A percentile compares a stretch with the other conserved stretches of the same genome.
phyloP scores from a whole-genome alignment of 2,329 filamentous ascomycete species.

The Pleurostoma richardsiae region DNA sequence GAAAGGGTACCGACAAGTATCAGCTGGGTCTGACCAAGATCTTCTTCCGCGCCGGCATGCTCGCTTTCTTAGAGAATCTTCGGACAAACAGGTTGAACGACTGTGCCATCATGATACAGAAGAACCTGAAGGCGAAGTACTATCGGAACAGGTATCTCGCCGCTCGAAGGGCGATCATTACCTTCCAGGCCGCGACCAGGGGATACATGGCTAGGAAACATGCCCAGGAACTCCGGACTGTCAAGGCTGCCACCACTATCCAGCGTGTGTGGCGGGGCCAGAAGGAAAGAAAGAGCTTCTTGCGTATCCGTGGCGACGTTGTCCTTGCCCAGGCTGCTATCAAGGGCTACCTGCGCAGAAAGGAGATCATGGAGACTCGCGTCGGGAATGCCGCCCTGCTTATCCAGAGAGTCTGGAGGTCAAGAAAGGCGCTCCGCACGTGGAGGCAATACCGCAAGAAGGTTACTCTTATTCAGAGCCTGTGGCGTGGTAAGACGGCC shows the following conservation, averaged over 20 bases:
- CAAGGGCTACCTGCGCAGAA: conserved; percentile 87
- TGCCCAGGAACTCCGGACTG: conserved; percentile 74
- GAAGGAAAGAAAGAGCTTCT: conserved; percentile 79
- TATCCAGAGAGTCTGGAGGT: conserved; percentile 89
- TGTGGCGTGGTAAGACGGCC: conserved; percentile 84
- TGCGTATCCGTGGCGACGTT: conserved; percentile 74
- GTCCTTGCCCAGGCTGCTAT: conserved; percentile 84
- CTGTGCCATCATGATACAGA: conserved; percentile 96
- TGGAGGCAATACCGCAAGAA: conserved; percentile 91
- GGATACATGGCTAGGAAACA: conserved; percentile 72
- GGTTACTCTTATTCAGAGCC: conserved; percentile 81
- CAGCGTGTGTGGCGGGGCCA: conserved; percentile 93
- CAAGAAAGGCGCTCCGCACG: conserved; percentile 67
- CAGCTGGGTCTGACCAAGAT: conserved; percentile 98
- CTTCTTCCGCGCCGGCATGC: conserved; percentile 98
- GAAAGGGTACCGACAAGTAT: conserved; percentile 82
- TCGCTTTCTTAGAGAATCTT: conserved; percentile 93
- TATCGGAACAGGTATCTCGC: conserved; percentile 89
- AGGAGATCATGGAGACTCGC: conserved; percentile 88
- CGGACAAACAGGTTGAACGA: conserved; percentile 86
- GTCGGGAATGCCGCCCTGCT: conserved; percentile 85
- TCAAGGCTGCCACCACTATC: conserved; percentile 88
- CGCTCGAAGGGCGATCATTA: conserved; percentile 74
- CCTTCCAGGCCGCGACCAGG: conserved; percentile 72
- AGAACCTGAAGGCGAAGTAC: conserved; percentile 94